Base-by-base conservation (phyloP, 2,329 filamentous ascomycete genomes). In the Ceratocystis harringtonii region DNA sequence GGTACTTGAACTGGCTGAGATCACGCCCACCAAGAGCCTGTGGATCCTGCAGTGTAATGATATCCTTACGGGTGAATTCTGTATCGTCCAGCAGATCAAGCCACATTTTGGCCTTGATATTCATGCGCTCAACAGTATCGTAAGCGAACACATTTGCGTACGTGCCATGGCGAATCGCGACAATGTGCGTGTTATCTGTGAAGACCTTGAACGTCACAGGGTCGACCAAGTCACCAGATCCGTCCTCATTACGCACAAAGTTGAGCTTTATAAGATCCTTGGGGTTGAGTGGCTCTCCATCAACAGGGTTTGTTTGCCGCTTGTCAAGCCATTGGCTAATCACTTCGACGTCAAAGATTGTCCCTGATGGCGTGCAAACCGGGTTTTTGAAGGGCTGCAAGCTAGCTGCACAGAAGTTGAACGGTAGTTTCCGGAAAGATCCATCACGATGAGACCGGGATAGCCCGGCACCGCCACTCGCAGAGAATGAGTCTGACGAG, bases 41-140 rank as follows among this genome's bases (percentile, higher is more conserved):
- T 10, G 94, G 94, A 73, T 99, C 94, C 73, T 99, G 95, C 8
- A 99, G 78, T 0, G 91, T 96, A 72, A 99, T 95, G 68, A 99
- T 92, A 75, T 99, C 94, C 70, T 89, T 89, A 68, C 94, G 84
- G 36, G 84, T 84, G 71, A 99, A 99, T 67, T 91, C 88, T 68
- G 85, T 81, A 70, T 99, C 92, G 71, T 88, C 90, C 7, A 97
- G 82, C 55, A 99, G 77, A 75, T 99, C 94, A 69, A 80, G 83
- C 94, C 94, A 99, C 78, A 95, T 88, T 81, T 96, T 97, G 62
- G 90, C 82, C 78, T 97, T 97, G 75, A 99, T 87, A 74, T 99
- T 99, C 78, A 99, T 84, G 71, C 89, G 83, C 76, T 97, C 90
- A 45, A 99, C 84, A 1, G 95, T 99, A 72, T 99, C 95, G 84